A percentile compares a stretch with the other conserved stretches of the same genome.
phyloP scores from a whole-genome alignment of 1,139 yeast genomes.

The Suhomyces guaymorum region DNA sequence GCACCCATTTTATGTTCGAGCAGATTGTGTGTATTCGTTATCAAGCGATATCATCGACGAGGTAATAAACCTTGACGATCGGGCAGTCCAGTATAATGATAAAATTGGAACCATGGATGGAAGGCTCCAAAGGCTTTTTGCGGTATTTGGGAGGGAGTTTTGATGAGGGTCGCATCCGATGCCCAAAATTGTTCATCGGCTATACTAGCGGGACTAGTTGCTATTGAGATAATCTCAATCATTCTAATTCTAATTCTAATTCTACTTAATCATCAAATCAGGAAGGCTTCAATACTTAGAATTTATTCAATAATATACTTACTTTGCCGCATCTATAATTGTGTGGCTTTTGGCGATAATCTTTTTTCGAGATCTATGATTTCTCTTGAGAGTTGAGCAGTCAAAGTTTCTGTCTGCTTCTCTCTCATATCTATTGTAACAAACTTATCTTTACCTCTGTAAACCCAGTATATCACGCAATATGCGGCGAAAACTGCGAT shows the following conservation, averaged over 20 bases:
- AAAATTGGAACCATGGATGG: slow-evolving; percentile 8
- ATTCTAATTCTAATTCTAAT: too few relatives aligned
- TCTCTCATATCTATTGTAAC: slow-evolving; percentile 29
- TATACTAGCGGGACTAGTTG: too few relatives aligned
- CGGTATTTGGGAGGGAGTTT: slow-evolving; percentile 10
- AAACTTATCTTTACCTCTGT: slow-evolving; percentile 39
- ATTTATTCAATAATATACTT: background rate
- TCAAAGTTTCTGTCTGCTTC: slow-evolving; percentile 25
- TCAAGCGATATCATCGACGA: slow-evolving; percentile 11
- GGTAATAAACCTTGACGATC: slow-evolving; percentile 6
- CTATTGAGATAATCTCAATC: too few relatives aligned
- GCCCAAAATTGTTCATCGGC: too few relatives aligned
- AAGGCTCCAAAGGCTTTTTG: slow-evolving; percentile 12
- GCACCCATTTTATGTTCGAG: slow-evolving; percentile 12
- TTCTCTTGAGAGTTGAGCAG: slow-evolving; percentile 30
- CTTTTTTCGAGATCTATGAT: slow-evolving; percentile 27
- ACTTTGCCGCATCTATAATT: background rate
- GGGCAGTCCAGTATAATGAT: slow-evolving; percentile 6
- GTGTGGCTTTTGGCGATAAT: slow-evolving; percentile 15
- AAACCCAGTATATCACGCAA: slow-evolving; percentile 39
- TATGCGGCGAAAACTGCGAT: slow-evolving; percentile 35
- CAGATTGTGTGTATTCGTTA: slow-evolving; percentile 11
- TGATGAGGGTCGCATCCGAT: too few relatives aligned
- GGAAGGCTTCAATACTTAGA: too few relatives aligned
- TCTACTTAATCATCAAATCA: too few relatives aligned